Evolutionary conservation across 2,329 filamentous ascomycete genomes (phyloP).

Genomic region (Fusarium mundagurra): DNA sequence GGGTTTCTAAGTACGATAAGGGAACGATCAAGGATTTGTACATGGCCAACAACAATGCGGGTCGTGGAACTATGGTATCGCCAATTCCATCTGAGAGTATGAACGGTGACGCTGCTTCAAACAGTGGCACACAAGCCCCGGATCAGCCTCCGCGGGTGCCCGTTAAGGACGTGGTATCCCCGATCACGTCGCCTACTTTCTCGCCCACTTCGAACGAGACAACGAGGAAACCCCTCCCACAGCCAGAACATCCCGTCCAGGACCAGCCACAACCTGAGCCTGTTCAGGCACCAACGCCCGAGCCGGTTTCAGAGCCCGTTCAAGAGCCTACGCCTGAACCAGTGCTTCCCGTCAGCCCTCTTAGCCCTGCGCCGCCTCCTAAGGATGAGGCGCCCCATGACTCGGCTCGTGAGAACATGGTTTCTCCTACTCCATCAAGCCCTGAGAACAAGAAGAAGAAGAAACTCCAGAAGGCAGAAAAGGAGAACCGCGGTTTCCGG

Average conservation of each 20-base stretch:
- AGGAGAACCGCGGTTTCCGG: conserved; percentile 63
- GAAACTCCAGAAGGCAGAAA: conserved; percentile 65
- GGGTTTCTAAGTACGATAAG: conserved; percentile 95
- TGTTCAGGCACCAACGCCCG: background rate
- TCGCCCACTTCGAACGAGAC: conserved; percentile 30
- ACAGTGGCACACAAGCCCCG: conserved; percentile 17
- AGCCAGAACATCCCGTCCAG: background rate
- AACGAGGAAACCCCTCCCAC: conserved; percentile 36
- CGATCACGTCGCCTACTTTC: conserved; percentile 38
- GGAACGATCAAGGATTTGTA: conserved; percentile 88
- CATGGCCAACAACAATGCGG: conserved; percentile 76
- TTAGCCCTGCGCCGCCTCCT: conserved; percentile 39
- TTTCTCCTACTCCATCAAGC: conserved; percentile 47
- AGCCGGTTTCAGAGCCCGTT: conserved; percentile 3
- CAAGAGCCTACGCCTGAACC: conserved; percentile 13
- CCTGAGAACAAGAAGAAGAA: conserved; percentile 56
- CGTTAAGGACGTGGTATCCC: conserved; percentile 48
- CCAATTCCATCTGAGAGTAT: conserved; percentile 49
- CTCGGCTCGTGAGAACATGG: conserved; percentile 32
- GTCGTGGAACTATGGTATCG: conserved; percentile 65
- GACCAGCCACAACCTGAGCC: conserved; percentile 11
- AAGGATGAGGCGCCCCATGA: conserved; percentile 40
- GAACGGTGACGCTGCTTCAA: conserved; percentile 33
- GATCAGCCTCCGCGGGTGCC: conserved; percentile 54
- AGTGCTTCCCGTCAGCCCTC: conserved; percentile 17